These are phyloP conservation scores for Leishmania martiniquensis DNA, from an alignment of 208 protist species.

Conservation along the genomic window DNA sequence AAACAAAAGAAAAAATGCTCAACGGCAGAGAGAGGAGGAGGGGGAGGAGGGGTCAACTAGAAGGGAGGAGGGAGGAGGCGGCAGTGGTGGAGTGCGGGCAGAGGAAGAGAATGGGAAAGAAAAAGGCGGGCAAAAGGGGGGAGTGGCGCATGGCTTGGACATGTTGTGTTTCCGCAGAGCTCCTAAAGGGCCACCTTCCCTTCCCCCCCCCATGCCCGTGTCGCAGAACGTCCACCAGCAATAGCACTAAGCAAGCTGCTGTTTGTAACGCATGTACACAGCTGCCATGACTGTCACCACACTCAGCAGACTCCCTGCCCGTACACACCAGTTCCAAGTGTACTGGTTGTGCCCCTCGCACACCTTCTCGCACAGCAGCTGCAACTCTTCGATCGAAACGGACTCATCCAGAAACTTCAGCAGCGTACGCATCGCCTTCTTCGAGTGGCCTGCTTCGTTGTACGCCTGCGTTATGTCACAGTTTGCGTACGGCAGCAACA, in stretches of 20 bases:
- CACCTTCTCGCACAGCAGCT: conserved; percentile 8
- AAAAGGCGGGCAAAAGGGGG: neutral
- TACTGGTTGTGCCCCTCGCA: neutral
- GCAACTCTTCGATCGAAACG: conserved; percentile 7
- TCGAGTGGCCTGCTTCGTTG: conserved; percentile 23
- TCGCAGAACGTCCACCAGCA: neutral
- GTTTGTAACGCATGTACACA: conserved; percentile 17
- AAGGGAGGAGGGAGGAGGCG: neutral
- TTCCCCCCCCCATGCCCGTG: neutral
- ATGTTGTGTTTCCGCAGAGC: neutral
- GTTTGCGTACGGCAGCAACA: conserved; percentile 32
- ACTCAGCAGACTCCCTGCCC: conserved; percentile 17
- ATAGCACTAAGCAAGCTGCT: neutral
- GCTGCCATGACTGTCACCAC: conserved; percentile 11
- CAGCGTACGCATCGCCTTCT: conserved; percentile 12
- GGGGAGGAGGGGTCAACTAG: too few species aligned
- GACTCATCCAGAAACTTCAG: conserved; percentile 10
- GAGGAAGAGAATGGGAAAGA: neutral
- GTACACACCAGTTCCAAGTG: conserved; percentile 27
- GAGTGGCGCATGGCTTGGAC: neutral
- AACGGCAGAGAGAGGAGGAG: too few species aligned
- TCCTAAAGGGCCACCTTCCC: neutral
- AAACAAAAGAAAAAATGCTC: neutral
- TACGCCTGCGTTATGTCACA: conserved; percentile 36
- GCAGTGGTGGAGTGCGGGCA: neutral